Evolutionary conservation across 495 filamentous ascomycete species (phyloP).

Genomic region (Glutinoglossum americanum): DNA sequence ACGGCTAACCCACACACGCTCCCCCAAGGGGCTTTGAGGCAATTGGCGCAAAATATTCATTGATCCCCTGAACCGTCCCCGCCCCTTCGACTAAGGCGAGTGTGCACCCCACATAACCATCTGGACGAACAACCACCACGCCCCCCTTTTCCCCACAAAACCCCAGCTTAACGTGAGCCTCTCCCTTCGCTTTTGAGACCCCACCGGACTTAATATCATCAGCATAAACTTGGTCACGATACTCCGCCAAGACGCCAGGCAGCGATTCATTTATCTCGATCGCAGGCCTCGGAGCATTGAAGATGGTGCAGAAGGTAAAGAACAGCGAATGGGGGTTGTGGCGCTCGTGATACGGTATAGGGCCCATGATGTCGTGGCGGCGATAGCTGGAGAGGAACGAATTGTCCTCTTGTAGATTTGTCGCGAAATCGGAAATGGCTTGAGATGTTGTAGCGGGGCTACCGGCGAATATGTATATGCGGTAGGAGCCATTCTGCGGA

Average conservation of each 20-base stretch:
- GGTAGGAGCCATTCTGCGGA: slow-evolving; percentile 69
- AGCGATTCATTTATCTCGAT: slow-evolving; percentile 44
- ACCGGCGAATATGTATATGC: slow-evolving; percentile 67
- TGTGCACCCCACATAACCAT: slow-evolving; percentile 67
- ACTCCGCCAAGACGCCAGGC: slow-evolving; percentile 45
- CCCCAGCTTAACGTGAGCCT: slow-evolving; percentile 77
- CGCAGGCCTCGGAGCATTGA: slow-evolving; percentile 36
- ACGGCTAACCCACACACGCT: no score
- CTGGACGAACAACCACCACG: slow-evolving; percentile 62
- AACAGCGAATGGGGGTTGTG: slow-evolving; percentile 69
- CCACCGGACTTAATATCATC: slow-evolving; percentile 22
- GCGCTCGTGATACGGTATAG: slow-evolving; percentile 55
- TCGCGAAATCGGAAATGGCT: neutral
- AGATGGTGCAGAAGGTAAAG: slow-evolving; percentile 55
- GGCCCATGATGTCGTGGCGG: slow-evolving; percentile 16
- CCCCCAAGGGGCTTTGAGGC: neutral
- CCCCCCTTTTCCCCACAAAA: slow-evolving; percentile 50
- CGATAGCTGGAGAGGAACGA: neutral
- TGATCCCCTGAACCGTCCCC: slow-evolving; percentile 61
- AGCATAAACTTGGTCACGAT: slow-evolving; percentile 28
- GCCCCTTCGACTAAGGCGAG: slow-evolving; percentile 40
- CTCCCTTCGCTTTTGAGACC: slow-evolving; percentile 17
- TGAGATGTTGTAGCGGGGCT: slow-evolving; percentile 9
- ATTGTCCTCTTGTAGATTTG: neutral
- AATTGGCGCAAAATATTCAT: slow-evolving; percentile 41